Evolutionary conservation across 768 basidiomycete genomes (phyloP), one percentile per base, ranked within the genome.

Genomic region (Mycena olivaceomarginata): DNA sequence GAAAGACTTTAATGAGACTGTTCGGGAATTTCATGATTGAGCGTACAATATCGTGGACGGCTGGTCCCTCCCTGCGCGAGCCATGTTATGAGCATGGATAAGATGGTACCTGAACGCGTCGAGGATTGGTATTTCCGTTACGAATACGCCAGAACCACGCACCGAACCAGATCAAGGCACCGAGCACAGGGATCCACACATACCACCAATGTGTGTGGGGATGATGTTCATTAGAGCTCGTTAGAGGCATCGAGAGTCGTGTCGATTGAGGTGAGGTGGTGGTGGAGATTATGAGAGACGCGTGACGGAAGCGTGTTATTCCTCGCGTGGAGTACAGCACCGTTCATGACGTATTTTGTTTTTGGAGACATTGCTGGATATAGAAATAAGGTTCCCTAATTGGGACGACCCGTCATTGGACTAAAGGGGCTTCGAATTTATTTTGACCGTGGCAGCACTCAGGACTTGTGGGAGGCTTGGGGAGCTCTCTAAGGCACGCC

Each of bases 61-160:
- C 94, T 94, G n/a, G 88, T 86, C 15, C 78, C 78, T 12, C 78
- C 78, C 41, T 79, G 25, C 11, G 91, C 91, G 31, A 93, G 87
- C 94, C 94, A 96, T 40, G 91, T 92, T 70, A 95, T 89, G 41
- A 96, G 84, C 91, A 96, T 92, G 2, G 94, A 89, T 65, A 93
- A 89, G 11, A 96, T 86, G 15, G 90, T 94, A 22, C 87, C 92
- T 67, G 13, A 40, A 78, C 57, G 72, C n/a, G 53, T 25, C 16
- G 18, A 45, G 37, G 25, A 25, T 31, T 31, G 31, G 31, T 31
- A 31, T 2, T 31, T 31, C 31, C 31, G 31, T 31, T 31, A 31
- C 31, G 31, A 48, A 40, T 39, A 37, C 22, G 12, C 31, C 65
- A 63, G 31, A 56, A 11, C 8, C 12, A 87, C 90, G 68, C 77